Base-by-base conservation (phyloP, 225 moss, liverwort and hornwort species). In the Marchantia paleacea region DNA sequence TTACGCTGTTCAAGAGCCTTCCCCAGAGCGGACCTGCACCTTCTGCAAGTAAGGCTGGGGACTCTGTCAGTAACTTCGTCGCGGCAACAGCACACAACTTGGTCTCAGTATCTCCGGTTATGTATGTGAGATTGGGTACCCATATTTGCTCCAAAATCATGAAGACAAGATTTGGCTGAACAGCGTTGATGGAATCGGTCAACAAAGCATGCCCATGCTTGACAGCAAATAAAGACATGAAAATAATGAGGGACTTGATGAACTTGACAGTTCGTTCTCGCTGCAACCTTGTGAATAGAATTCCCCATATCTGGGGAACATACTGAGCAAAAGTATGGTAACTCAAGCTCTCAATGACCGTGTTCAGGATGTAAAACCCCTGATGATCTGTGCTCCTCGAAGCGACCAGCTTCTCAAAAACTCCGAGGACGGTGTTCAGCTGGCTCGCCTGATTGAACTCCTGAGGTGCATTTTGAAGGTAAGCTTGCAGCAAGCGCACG, bases 401-500 rank as follows among this genome's bases (percentile, higher is more conserved):
- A 25, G 83, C 81, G 25, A 99, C 88, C 64, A 99, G 85, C 87
- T 94, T 95, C 83, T 95, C 90, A 80, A 99, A 99, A 20, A 95
- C 99, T 79, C 94, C 94, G 47, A 99, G 89, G 39, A 99, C 90
- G 73, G 92, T 87, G 54, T 12, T 88, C 80, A 99, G 83, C 78
- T 91, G 90, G 69, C 88, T 89, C 14, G 89, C 86, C 83, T 94
- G 92, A 55, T 86, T 94, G 14, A 99, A 95, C 82, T 95, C 90
- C 83, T 95, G 91, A 22, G 95, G 94, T 53, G 95, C 94, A 75
- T 91, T 94, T 75, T 95, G 95, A 13, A 99, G 83, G 78, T 95
- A 99, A 22, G 95, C 99, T 87, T 95, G 99, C 73, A 99, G 83
- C 81, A 99, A 90, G 78, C 95, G 95, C 47, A 99, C 99, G 75